Base-by-base conservation (phyloP, 1,284 basidiomycete genomes). In the Melampsora americana region DNA sequence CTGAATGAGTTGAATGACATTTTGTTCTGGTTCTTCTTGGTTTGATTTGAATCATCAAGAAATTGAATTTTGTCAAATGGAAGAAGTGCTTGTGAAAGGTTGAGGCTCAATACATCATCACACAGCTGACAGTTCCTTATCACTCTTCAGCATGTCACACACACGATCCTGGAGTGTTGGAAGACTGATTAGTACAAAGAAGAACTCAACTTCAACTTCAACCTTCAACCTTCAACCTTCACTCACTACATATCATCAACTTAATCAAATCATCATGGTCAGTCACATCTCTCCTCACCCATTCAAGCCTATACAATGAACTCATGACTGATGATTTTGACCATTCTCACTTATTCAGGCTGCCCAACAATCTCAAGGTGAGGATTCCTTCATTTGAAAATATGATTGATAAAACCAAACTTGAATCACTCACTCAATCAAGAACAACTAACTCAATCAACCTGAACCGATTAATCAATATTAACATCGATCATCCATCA, bases 311-410 rank as follows among this genome's bases (percentile, higher is more conserved):
- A 16, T 11, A 44, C 1, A 44, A 11, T 16, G 5, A 44, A 44
- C 42, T 44, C 5, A 44, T 44, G 42, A n/a, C n/a, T n/a, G n/a
- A n/a, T n/a, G n/a, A n/a, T n/a, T n/a, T n/a, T n/a, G n/a, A n/a
- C n/a, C n/a, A n/a, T n/a, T 1, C 16, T 1, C 1, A 44, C 11
- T 1, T 16, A 1, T 44, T 1, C 30, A 75, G 73, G 56, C 73
- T 28, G 73, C 73, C 18, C 73, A 75, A 69, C 66, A 75, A 69
- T 75, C 66, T 16, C 73, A 75, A 69, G 73, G 73, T 69, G 26
- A 5, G 32, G 1, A 42, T n/a, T 5, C 11, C 16, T 46, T 30
- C 26, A 26, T 35, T 2, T 60, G n/a, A 28, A n/a, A 44, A 44
- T 14, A 44, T 44, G 14, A 44, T 44, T 5, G 42, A 16, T 44